Evolutionary conservation across 169 alveolate species (phyloP), one percentile per base, ranked within the genome.

Genomic region (Eimeria acervulina): DNA sequence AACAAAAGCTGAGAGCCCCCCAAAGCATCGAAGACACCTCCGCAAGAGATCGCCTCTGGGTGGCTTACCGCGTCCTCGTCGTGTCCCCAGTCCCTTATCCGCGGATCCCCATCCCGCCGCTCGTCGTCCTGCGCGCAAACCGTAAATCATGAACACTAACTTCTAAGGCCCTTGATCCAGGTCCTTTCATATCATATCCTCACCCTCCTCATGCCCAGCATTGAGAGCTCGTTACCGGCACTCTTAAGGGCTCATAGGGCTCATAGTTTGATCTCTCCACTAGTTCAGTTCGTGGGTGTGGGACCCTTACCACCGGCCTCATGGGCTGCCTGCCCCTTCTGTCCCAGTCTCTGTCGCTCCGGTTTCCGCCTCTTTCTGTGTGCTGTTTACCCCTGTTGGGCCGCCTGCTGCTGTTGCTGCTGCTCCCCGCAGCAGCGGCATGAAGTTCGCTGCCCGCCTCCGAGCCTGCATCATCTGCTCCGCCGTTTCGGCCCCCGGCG

Each of bases 281-380:
- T 47, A 31, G 42, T 44, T 23, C 44, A 19, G 68, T n/a, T 26
- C 52, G 23, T 44, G 78, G 42, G 26, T 66, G 10, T 66, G 38
- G 38, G 74, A 26, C 40, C 44, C 80, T 59, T 15, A 87, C 93
- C 78, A 40, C 66, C 36, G 81, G 72, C 51, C 93, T 83, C 74
- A 83, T 31, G 72, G 74, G 74, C 40, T 87, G 93, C 21, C 93
- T 33, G 80, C 61, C 63, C 38, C 93, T 33, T 33, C 93, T 33
- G n/a, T 87, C 93, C 93, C 93, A 87, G 40, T 87, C 93, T 38
- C 93, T 61, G 81, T 38, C 70, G 81, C 81, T 87, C 10, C 93
- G 38, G 42, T 40, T 42, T 3, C 83, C 93, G 13, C 81, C 93
- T 74, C 91, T 83, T 33, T 83, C 91, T 17, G 66, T 74, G 40